These are phyloP conservation scores for Setaria italica DNA, from an alignment of 202 grass and related monocot genomes.

Conservation along the genomic window DNA sequence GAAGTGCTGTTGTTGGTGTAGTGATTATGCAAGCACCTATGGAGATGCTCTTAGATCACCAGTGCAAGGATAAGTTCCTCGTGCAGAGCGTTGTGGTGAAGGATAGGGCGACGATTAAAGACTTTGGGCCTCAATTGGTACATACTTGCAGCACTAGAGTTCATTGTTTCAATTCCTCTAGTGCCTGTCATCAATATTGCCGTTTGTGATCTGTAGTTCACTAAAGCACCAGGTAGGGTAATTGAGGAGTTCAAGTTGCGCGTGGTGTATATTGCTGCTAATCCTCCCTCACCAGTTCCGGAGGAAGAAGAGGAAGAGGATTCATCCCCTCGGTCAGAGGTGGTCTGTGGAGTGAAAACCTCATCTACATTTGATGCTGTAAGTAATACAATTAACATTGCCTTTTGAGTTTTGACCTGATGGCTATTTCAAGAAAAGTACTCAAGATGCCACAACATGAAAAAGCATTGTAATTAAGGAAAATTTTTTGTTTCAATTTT, in stretches of 20 bases:
- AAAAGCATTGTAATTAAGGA: too few relatives aligned
- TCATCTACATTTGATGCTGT: constrained; percentile 49
- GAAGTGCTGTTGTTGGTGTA: constrained; percentile 26
- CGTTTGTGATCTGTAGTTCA: constrained; percentile 61
- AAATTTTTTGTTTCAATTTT: background rate
- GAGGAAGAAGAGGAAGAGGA: constrained; percentile 78
- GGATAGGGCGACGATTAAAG: constrained; percentile 56
- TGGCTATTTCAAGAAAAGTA: background rate
- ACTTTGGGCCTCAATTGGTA: constrained; percentile 64
- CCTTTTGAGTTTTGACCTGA: background rate
- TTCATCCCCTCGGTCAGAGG: constrained; percentile 51
- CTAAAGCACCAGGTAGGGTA: constrained; percentile 59
- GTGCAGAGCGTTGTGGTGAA: constrained; percentile 71
- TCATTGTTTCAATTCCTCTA: background rate
- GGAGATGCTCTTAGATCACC: constrained; percentile 67
- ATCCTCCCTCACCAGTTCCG: constrained; percentile 90
- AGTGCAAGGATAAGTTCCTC: constrained; percentile 96
- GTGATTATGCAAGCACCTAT: constrained; percentile 84
- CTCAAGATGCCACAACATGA: background rate
- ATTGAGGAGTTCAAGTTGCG: constrained; percentile 86
- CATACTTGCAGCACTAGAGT: background rate
- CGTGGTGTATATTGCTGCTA: constrained; percentile 82
- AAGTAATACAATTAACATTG: constrained; percentile 43
- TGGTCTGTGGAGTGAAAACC: constrained; percentile 36
- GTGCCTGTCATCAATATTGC: background rate